Percentiles rank a stretch among this genome's conserved stretches.
Evolutionary conservation across 192 early-diverging fungal species (phyloP).

Genomic region (Nowakowskiella sp.): DNA sequence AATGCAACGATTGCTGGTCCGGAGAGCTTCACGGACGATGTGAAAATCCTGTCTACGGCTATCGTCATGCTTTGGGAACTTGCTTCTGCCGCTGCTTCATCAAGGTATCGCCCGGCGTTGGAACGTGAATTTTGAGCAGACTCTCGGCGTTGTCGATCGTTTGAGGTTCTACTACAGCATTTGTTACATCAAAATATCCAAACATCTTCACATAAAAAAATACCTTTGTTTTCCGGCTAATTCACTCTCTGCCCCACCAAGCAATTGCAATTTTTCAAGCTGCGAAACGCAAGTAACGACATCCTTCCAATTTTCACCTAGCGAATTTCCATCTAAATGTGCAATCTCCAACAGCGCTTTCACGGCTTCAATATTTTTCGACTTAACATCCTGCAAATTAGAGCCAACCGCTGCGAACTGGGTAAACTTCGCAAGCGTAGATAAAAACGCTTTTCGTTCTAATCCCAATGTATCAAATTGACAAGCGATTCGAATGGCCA

Average conservation of each 20-base stretch:
- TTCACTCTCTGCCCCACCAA: conserved; percentile 32
- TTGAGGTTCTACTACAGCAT: conserved; percentile 8
- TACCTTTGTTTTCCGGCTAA: conserved; percentile 14
- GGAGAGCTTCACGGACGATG: conserved; percentile 65
- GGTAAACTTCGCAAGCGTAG: conserved; percentile 84
- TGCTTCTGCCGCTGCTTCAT: conserved; percentile 44
- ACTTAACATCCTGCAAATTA: conserved; percentile 79
- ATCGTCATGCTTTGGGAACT: conserved; percentile 66
- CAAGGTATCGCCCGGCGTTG: conserved; percentile 16
- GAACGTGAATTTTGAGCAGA: conserved; percentile 8
- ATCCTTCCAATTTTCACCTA: conserved; percentile 70
- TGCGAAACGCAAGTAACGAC: conserved; percentile 80
- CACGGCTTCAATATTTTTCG: conserved; percentile 90
- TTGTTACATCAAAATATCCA: background rate
- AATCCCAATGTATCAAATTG: conserved; percentile 81
- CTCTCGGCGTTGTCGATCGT: conserved; percentile 7
- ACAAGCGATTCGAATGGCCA: conserved; percentile 70
- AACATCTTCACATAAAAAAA: conserved; percentile 1
- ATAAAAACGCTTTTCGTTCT: conserved; percentile 82
- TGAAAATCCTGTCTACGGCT: conserved; percentile 78
- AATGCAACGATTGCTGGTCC: conserved; percentile 84
- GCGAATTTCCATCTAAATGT: conserved; percentile 34
- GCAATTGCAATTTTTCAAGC: conserved; percentile 80
- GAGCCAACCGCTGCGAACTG: conserved; percentile 52
- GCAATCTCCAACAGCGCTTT: conserved; percentile 78